Evolutionary conservation across 768 basidiomycete genomes (phyloP), one percentile per base, ranked within the genome.

Genomic region (Tricholoma furcatifolium): DNA sequence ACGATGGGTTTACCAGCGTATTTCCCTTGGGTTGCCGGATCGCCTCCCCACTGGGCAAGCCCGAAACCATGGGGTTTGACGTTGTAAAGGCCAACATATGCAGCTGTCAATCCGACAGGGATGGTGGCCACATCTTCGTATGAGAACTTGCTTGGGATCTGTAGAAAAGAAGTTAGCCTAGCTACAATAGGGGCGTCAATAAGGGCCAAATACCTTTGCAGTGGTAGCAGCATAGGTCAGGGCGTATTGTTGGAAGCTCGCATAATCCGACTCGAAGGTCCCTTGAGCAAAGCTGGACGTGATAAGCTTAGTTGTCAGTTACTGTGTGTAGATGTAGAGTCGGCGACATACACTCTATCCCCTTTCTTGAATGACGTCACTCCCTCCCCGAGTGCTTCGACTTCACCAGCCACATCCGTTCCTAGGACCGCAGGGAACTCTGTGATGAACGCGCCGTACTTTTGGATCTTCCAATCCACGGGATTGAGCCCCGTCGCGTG

Each of bases 381-480:
- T 1, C 74, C 78, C 50, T 76, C 74, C 2, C 82, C 83, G 41
- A 84, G 68, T 30, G 67, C 72, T 20, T 73, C 75, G 6, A 84
- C 75, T 1, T 74, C 71, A 4, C 83, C 83, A 36, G 82, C 76
- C 30, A 70, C 65, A 50, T 84, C 82, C 7, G 63, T 65, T 0
- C 83, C 83, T 0, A 78, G 55, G 1, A 83, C 66, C 11, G 74
- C 72, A 11, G 78, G 82, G 54, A 68, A 82, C 15, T 69, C 57
- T 20, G 70, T 67, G 36, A 75, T 61, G 44, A 74, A 73, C 15
- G 68, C 51, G 0, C 70, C 72, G 43, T 68, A 67, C 41, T 65
- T 72, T 52, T 76, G 77, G 30, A 80, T 69, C 62, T 78, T 80
- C 65, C 78, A 78, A 55, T 84, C 82, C 38, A 74, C 53, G 15